Percentiles rank a stretch among this genome's conserved stretches.
Conservation (phyloP, 768 basidiomycete genomes). For the Russula dissimulans region DNA sequence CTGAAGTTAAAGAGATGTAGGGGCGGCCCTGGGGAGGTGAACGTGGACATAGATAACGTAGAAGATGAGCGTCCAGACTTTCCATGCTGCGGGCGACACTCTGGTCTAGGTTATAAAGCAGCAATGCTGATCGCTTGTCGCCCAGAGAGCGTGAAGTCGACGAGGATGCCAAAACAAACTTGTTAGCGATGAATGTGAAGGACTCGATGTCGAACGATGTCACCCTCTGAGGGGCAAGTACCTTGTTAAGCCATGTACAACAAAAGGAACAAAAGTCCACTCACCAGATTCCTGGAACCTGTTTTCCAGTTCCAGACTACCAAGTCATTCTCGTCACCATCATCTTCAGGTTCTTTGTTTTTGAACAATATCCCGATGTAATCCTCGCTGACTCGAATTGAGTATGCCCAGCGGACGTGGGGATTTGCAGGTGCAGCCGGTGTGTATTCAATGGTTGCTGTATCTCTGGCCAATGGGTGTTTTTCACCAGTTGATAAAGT, state of each 20-base stretch:
- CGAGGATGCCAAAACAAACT: conserved; percentile 6
- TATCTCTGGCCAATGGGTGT: conserved; percentile 1
- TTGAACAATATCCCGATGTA: conserved; percentile 12
- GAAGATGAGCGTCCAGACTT: neutral
- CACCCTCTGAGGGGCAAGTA: neutral
- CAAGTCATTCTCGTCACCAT: neutral
- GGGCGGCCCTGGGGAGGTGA: neutral
- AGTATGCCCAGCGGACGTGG: neutral
- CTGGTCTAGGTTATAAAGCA: conserved; percentile 13
- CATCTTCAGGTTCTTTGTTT: neutral
- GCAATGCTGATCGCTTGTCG: neutral
- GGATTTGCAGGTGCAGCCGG: neutral
- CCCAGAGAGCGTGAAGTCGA: neutral
- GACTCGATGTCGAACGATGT: neutral
- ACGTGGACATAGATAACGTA: neutral
- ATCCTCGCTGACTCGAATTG: conserved; percentile 13
- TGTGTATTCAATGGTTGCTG: conserved; percentile 9
- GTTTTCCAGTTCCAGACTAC: conserved; percentile 20
- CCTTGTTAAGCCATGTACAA: neutral
- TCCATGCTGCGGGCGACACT: neutral
- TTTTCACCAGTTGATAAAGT: conserved; percentile 8
- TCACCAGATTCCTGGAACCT: conserved; percentile 5
- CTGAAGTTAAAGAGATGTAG: conserved; percentile 4
- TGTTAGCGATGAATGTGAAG: conserved; percentile 10
- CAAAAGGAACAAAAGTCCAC: neutral